A percentile compares a stretch with the other conserved stretches of the same genome.
Conservation (phyloP, 164 flowering plant species). For the Stephania cephalantha region DNA sequence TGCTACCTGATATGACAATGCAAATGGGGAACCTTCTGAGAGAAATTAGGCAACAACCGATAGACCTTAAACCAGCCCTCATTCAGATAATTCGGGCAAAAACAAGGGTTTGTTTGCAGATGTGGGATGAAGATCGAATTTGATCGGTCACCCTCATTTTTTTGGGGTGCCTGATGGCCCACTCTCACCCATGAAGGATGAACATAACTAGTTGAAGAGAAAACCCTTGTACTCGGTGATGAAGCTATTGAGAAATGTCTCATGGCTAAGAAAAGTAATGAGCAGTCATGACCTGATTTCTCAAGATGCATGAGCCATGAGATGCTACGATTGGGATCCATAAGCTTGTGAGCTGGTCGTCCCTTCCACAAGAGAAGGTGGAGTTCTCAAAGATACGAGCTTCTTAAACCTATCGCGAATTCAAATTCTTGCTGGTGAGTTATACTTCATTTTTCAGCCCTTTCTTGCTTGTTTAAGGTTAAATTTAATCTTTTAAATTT, state of each 20-base stretch:
- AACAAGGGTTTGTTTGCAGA: neutral
- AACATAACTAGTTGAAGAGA: neutral
- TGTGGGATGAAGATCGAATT: too few species aligned
- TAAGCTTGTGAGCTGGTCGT: neutral
- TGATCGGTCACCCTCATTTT: too few species aligned
- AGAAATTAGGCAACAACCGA: too few species aligned
- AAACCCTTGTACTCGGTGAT: constrained; percentile 30
- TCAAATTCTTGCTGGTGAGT: constrained; percentile 8
- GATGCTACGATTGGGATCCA: constrained; percentile 2
- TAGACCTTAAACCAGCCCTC: too few species aligned
- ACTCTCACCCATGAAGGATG: too few species aligned
- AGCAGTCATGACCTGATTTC: constrained; percentile 3
- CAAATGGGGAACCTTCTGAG: too few species aligned
- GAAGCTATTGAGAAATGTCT: constrained; percentile 28
- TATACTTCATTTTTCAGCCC: constrained; percentile 1
- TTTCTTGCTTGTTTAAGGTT: neutral
- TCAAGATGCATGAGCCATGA: neutral
- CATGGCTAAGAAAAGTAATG: constrained; percentile 12
- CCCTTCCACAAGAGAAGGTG: neutral
- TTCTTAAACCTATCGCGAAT: neutral
- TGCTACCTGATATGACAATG: too few species aligned
- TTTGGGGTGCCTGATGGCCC: too few species aligned
- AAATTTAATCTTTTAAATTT: neutral
- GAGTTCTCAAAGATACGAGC: neutral
- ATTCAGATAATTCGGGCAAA: too few species aligned